A percentile compares a stretch with the other conserved stretches of the same genome.
phyloP scores from a whole-genome alignment of 2,329 filamentous ascomycete genomes.

The Colletotrichum lindemuthianum region DNA sequence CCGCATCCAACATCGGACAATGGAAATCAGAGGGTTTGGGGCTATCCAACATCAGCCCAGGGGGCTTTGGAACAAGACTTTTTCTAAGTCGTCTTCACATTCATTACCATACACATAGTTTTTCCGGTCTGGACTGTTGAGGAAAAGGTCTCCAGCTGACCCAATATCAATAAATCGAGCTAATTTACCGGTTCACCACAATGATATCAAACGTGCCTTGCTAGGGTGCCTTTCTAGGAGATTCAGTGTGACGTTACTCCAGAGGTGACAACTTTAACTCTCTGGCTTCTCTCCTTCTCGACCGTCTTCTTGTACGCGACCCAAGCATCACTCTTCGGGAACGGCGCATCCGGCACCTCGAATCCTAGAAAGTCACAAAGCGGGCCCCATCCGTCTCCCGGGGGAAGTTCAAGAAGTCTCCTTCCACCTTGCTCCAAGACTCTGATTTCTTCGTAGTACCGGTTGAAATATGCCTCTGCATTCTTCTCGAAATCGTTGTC shows the following conservation, averaged over 20 bases:
- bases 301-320: slow-evolving; percentile 42
- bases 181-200: neutral
- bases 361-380: slow-evolving; percentile 43
- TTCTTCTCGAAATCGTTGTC: slow-evolving; percentile 40
- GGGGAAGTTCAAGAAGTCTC: slow-evolving; percentile 41
- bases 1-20: slow-evolving; percentile 13
- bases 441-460: slow-evolving; percentile 41
- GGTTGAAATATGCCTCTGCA: slow-evolving; percentile 39
- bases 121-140: slow-evolving; percentile 14
- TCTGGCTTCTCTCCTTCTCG: slow-evolving; percentile 32
- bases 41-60: slow-evolving; percentile 36
- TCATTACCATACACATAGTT: neutral
- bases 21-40: slow-evolving; percentile 20
- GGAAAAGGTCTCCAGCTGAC: slow-evolving; percentile 13
- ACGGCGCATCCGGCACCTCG: slow-evolving; percentile 38
- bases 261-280: neutral
- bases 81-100: slow-evolving; percentile 12
- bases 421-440: slow-evolving; percentile 28
- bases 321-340: slow-evolving; percentile 45
- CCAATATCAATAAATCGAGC: slow-evolving; percentile 12
- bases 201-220: no score
- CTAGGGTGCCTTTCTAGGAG: no score
- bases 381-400: slow-evolving; percentile 42
- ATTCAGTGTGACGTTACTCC: neutral
- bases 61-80: slow-evolving; percentile 10